Conservation (phyloP, 83 land plant genomes). For the Isoetes engelmannii region DNA sequence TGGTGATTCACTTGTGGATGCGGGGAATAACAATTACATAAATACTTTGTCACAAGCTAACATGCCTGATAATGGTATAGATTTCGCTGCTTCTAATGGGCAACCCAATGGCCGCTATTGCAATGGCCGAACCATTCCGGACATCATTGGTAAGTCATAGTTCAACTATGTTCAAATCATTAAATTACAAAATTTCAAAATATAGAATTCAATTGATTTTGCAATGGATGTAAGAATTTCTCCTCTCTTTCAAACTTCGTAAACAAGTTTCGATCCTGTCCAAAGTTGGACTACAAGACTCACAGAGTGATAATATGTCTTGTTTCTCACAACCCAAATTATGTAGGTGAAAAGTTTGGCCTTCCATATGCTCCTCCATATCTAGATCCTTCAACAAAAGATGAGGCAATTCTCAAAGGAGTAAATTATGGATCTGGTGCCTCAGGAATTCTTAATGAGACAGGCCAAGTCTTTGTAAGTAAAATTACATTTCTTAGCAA, state of each 20-base stretch:
- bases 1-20: conserved; percentile 5
- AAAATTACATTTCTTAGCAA: not conserved
- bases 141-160: not conserved
- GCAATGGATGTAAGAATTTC: not conserved
- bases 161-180: too few relatives aligned
- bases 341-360: conserved; percentile 16
- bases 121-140: conserved; percentile 10
- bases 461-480: conserved; percentile 15
- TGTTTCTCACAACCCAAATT: not conserved
- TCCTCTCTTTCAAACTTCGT: not conserved
- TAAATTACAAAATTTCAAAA: too few relatives aligned
- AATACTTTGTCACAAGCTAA: not conserved
- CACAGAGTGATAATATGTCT: not conserved
- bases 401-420: conserved; percentile 16
- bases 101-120: not conserved
- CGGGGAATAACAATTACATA: conserved; percentile 3
- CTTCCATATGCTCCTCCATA: conserved; percentile 17
- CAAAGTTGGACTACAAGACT: not conserved
- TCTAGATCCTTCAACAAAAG: conserved; percentile 13
- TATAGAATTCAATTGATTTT: too few relatives aligned
- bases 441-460: conserved; percentile 14
- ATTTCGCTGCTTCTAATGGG: not conserved
- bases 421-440: conserved; percentile 21
- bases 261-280: too few relatives aligned
- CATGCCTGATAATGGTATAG: conserved; percentile 1